Evolutionary conservation across 2,329 filamentous ascomycete species (phyloP).

Genomic region (Trichoderma citrinoviride): DNA sequence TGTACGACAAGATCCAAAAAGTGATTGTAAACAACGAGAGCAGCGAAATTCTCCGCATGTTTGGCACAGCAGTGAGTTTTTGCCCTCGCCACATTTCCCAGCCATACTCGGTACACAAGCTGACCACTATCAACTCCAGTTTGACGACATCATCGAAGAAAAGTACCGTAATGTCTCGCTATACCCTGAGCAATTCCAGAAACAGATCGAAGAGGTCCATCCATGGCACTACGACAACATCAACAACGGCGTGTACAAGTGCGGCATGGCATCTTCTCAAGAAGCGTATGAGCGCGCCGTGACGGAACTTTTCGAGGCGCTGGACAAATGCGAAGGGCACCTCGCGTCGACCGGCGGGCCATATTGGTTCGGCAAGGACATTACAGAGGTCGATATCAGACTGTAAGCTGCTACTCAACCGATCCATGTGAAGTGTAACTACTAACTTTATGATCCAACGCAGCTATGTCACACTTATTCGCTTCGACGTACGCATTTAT

Average conservation of each 20-base stretch:
- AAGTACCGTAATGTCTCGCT: constrained; percentile 60
- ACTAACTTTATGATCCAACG: not conserved
- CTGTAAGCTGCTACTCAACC: constrained; percentile 44
- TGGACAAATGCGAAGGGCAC: constrained; percentile 72
- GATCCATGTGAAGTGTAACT: not conserved
- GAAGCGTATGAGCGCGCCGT: constrained; percentile 77
- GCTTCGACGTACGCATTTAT: constrained; percentile 53
- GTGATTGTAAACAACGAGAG: constrained; percentile 87
- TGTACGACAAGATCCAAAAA: constrained; percentile 72
- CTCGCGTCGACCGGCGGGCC: constrained; percentile 53
- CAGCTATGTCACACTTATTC: constrained; percentile 64
- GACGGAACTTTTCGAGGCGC: constrained; percentile 63
- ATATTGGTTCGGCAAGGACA: constrained; percentile 68
- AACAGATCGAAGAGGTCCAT: constrained; percentile 71
- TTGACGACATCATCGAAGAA: constrained; percentile 65
- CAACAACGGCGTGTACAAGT: constrained; percentile 69
- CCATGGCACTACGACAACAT: constrained; percentile 73
- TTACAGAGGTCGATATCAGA: constrained; percentile 80
- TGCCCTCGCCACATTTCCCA: not conserved
- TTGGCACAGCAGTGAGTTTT: constrained; percentile 65
- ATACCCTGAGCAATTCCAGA: constrained; percentile 60
- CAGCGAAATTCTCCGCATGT: constrained; percentile 86
- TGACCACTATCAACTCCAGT: constrained; percentile 38
- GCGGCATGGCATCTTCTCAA: constrained; percentile 79
- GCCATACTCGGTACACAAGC: not conserved